Percentiles rank a stretch among this genome's conserved stretches.
Evolutionary conservation across 2,329 filamentous ascomycete species (phyloP).

Genomic region (Talaromyces islandicus): DNA sequence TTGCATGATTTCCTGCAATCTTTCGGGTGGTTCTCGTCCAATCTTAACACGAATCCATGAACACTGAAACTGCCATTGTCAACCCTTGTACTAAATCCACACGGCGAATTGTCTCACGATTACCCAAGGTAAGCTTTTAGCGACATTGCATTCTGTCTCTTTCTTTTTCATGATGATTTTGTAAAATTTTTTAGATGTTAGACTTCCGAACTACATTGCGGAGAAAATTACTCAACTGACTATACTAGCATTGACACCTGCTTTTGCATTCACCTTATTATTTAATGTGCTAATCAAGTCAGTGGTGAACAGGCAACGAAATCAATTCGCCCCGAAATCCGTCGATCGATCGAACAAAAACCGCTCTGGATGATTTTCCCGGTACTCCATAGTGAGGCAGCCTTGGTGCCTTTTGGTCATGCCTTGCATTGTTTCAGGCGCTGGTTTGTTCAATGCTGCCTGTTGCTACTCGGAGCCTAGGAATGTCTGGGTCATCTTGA

Average conservation of each 20-base stretch:
- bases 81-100: background rate
- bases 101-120: background rate
- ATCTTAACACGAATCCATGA: background rate
- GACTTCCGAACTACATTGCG: slow-evolving; percentile 42
- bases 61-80: background rate
- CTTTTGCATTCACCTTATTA: background rate
- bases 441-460: background rate
- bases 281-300: background rate
- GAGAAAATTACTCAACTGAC: slow-evolving; percentile 26
- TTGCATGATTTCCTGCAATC: background rate
- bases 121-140: background rate
- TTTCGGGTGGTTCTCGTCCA: background rate
- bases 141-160: background rate
- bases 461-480: background rate
- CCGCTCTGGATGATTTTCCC: background rate
- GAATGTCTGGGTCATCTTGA: background rate
- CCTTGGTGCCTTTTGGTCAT: background rate
- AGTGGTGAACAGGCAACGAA: slow-evolving; percentile 16
- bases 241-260: background rate
- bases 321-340: background rate
- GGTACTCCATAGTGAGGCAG: background rate
- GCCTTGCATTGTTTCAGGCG: background rate
- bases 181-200: slow-evolving; percentile 43
- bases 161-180: slow-evolving; percentile 32
- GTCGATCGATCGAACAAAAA: background rate